Base-by-base conservation (phyloP, 2,329 filamentous ascomycete genomes). In the Aspergillus puulaauensis region DNA sequence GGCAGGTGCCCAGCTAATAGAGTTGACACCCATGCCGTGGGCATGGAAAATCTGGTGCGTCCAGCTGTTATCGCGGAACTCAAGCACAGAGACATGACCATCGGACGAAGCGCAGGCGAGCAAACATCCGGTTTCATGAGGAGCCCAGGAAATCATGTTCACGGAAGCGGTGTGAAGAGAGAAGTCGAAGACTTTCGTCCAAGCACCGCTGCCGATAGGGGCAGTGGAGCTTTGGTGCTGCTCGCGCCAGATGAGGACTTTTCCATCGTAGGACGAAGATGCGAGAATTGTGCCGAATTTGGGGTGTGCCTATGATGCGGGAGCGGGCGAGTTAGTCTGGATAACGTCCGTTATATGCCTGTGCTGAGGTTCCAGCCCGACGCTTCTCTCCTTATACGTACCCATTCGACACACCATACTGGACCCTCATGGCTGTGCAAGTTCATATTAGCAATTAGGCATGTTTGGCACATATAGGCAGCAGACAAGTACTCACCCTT, bases 261-360 rank as follows among this genome's bases (percentile, higher is more conserved):
- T 96, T 77, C 93, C 95, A 77, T 99, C 95, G 80, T 97, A 99
- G 65, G 90, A 91, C 52, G 92, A 91, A 61, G 91, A 96, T 56
- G 95, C 95, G 60, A 99, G 88, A 72, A 99, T 97, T 75, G 93
- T 97, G 80, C 95, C 95, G 77, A 96, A 98, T 75, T 99, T 98
- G 62, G 95, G 95, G 73, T 99, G 95, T 49, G 93, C 93, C 81
- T 83, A 37, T 51, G 37, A 17, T 17, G 1, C 11, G n/a, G 15
- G n/a, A 33, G 19, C 15, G 17, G 12, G 4, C 24, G 43, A 23
- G 43, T 41, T 35, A 46, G 52, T 8, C 31, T 37, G 14, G 21
- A n/a, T 5, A 12, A 11, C 17, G 19, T 39, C 23, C 11, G 5
- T 21, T n/a, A 17, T 21, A 23, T 24, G 33, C 7, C 17, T 37